Conservation (phyloP, 2,329 filamentous ascomycete genomes). For the Phialocephala subalpina region DNA sequence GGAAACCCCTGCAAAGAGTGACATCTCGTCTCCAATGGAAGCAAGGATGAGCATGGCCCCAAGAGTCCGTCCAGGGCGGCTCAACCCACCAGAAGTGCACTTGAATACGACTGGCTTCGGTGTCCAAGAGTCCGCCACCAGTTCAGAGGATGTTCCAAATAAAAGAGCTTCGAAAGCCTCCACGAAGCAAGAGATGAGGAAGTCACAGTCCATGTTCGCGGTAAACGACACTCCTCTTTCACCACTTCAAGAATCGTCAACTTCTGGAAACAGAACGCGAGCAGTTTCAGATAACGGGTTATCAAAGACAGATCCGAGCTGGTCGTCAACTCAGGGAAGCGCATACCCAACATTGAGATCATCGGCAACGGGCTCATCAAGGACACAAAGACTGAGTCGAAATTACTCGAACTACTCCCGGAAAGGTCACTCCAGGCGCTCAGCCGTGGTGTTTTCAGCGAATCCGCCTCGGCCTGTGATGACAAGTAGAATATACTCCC, state of each 20-base stretch:
- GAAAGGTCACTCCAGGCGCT: conserved; percentile 37
- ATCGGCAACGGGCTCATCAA: conserved; percentile 34
- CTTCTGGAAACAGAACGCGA: conserved; percentile 26
- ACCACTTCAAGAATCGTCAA: conserved; percentile 23
- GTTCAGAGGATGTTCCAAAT: conserved; percentile 19
- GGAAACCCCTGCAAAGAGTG: conserved; percentile 29
- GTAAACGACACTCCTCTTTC: conserved; percentile 26
- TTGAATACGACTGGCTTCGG: conserved; percentile 38
- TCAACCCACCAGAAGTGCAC: conserved; percentile 32
- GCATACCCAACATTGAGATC: conserved; percentile 28
- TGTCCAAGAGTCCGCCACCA: conserved; percentile 1
- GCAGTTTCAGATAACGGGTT: conserved; percentile 40
- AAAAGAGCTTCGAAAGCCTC: conserved; percentile 14
- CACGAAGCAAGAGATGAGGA: conserved; percentile 18
- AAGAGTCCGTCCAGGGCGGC: conserved; percentile 22
- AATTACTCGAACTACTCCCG: conserved; percentile 42
- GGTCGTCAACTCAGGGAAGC: conserved; percentile 40
- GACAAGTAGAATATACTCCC: conserved; percentile 24
- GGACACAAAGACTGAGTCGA: conserved; percentile 28
- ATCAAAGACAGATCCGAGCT: conserved; percentile 33
- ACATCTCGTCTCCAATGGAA: conserved; percentile 37
- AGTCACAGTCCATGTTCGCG: conserved; percentile 30
- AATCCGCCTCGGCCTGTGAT: conserved; percentile 23
- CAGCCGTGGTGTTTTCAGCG: conserved; percentile 26
- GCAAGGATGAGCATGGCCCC: conserved; percentile 27